Percentiles rank a stretch among this genome's conserved stretches.
These are phyloP conservation scores for Ormosia semicastrata DNA, from an alignment of 306 rosid species.

Conservation along the genomic window DNA sequence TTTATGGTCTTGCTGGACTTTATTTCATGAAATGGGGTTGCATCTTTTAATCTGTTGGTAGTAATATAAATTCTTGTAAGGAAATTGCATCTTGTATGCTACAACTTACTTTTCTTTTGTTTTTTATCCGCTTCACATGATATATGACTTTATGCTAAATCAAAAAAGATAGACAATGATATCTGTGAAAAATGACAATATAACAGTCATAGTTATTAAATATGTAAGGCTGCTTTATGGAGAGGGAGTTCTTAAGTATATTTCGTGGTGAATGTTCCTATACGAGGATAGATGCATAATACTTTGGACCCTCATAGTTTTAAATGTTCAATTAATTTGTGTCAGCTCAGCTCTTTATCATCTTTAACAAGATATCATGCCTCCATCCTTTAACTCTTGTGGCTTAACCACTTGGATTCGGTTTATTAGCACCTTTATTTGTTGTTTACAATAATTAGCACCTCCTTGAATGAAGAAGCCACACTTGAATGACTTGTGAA, in stretches of 20 bases:
- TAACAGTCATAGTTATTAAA: background rate
- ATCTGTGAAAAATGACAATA: background rate
- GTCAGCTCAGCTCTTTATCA: background rate
- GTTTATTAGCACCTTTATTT: background rate
- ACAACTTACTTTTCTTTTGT: background rate
- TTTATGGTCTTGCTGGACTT: background rate
- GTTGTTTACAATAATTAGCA: background rate
- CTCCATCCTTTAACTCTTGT: background rate
- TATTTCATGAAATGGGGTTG: background rate
- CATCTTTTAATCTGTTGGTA: background rate
- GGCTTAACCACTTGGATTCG: background rate
- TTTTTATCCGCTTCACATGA: background rate
- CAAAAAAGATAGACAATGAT: background rate
- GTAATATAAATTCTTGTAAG: background rate
- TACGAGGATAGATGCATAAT: background rate
- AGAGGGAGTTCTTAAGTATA: background rate
- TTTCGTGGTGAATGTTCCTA: background rate
- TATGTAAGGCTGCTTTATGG: background rate
- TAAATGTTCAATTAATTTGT: background rate
- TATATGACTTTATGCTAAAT: background rate
- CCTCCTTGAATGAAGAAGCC: background rate
- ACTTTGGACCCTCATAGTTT: background rate
- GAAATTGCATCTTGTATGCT: background rate
- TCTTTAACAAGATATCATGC: background rate
- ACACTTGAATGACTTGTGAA: background rate